A percentile compares a stretch with the other conserved stretches of the same genome.
These are phyloP conservation scores for Neolentinus lepideus DNA, from an alignment of 1,284 basidiomycete genomes.

Conservation along the genomic window DNA sequence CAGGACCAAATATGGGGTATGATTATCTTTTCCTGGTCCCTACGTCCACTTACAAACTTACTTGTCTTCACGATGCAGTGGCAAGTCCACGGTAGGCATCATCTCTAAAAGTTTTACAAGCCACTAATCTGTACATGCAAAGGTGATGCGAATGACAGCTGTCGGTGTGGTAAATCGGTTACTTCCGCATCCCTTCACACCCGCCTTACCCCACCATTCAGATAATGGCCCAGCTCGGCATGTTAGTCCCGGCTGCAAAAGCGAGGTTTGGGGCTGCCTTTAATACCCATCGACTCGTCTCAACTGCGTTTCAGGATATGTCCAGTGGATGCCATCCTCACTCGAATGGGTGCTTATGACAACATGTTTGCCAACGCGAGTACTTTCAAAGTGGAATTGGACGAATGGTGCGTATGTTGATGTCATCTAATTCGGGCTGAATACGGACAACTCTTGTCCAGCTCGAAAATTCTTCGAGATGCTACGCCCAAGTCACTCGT, in stretches of 20 bases:
- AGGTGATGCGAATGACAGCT: conserved; percentile 96
- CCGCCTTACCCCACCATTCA: conserved; percentile 17
- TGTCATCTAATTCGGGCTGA: neutral
- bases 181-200: neutral
- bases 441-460: conserved; percentile 20
- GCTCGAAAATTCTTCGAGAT: conserved; percentile 86
- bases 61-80: conserved; percentile 33
- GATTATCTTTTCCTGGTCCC: conserved; percentile 18
- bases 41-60: conserved; percentile 6
- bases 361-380: conserved; percentile 95
- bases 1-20: conserved; percentile 88
- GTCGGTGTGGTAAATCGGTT: conserved; percentile 62
- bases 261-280: conserved; percentile 50
- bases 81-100: conserved; percentile 71
- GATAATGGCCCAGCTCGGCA: conserved; percentile 98
- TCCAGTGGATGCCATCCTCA: conserved; percentile 91
- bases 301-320: conserved; percentile 47
- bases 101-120: neutral
- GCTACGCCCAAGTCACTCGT: conserved; percentile 90
- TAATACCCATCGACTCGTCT: conserved; percentile 1
- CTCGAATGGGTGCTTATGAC: conserved; percentile 98
- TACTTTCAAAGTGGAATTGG: conserved; percentile 95
- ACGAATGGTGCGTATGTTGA: conserved; percentile 69
- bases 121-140: conserved; percentile 5
- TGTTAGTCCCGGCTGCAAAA: conserved; percentile 84